phyloP scores from a whole-genome alignment of 1,139 yeast species.

The Geotrichum restrictum region DNA sequence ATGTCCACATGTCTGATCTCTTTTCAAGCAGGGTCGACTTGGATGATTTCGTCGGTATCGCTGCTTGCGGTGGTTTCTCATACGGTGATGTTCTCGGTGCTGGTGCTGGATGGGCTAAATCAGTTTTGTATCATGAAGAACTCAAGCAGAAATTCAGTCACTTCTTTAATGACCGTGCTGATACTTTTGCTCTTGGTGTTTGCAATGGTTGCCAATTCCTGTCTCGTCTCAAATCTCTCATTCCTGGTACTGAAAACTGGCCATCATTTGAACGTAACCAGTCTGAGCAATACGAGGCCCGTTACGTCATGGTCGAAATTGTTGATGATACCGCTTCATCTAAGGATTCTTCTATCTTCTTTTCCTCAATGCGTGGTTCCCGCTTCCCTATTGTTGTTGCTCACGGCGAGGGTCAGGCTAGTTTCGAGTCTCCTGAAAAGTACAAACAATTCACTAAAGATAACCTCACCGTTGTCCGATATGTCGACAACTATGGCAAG shows the following conservation, averaged over 20 bases:
- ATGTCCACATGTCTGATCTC: constrained; percentile 95
- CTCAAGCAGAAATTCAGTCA: constrained; percentile 71
- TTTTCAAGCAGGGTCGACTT: constrained; percentile 68
- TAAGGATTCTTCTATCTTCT: constrained; percentile 61
- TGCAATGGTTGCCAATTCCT: constrained; percentile 99
- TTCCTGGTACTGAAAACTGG: constrained; percentile 96
- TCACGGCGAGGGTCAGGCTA: constrained; percentile 96
- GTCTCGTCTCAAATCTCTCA: constrained; percentile 78
- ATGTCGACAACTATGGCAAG: constrained; percentile 85
- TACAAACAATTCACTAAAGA: constrained; percentile 46
- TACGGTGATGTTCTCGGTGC: constrained; percentile 99
- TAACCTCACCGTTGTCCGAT: constrained; percentile 62
- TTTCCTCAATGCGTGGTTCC: constrained; percentile 87
- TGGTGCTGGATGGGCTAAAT: constrained; percentile 99
- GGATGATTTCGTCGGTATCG: constrained; percentile 82
- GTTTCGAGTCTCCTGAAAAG: constrained; percentile 49
- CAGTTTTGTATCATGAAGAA: constrained; percentile 79
- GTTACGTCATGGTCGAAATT: constrained; percentile 86
- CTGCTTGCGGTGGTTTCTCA: constrained; percentile 99
- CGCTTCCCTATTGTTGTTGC: constrained; percentile 95
- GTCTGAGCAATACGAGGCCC: constrained; percentile 95
- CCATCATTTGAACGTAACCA: constrained; percentile 89
- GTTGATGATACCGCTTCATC: constrained; percentile 44
- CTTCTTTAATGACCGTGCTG: constrained; percentile 80
- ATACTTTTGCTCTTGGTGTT: constrained; percentile 98